Conservation (phyloP, 345 rosid genomes). For the Cochlearia excelsa region DNA sequence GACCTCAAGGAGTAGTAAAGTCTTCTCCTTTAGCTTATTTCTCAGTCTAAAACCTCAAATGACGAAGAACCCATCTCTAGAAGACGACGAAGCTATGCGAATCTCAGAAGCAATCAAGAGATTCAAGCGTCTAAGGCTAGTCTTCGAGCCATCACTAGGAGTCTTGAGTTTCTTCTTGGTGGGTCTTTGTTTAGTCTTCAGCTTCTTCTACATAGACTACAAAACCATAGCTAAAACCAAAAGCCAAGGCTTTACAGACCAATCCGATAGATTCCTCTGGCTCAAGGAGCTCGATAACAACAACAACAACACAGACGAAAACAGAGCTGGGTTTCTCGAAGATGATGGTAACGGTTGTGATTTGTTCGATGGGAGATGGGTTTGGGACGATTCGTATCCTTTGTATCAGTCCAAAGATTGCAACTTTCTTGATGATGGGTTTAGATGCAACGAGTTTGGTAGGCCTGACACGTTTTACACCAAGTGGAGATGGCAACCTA, state of each 20-base stretch:
- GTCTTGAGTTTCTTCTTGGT: conserved; percentile 65
- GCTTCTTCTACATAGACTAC: conserved; percentile 74
- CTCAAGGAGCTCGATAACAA: conserved; percentile 42
- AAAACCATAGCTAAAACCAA: conserved; percentile 39
- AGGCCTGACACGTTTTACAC: conserved; percentile 80
- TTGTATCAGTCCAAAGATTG: conserved; percentile 85
- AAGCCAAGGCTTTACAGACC: conserved; percentile 49
- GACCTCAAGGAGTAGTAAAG: conserved; percentile 31
- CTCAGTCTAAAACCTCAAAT: conserved; percentile 26
- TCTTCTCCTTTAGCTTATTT: conserved; percentile 22
- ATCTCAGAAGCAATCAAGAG: conserved; percentile 44
- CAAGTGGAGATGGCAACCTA: conserved; percentile 99
- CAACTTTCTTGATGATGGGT: conserved; percentile 73
- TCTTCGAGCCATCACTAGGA: conserved; percentile 64
- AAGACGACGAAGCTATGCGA: conserved; percentile 44
- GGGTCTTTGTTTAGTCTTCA: conserved; percentile 50
- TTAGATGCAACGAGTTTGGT: conserved; percentile 84
- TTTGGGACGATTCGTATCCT: conserved; percentile 91
- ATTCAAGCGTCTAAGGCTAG: conserved; percentile 58
- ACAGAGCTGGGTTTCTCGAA: conserved; percentile 57
- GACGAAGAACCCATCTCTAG: conserved; percentile 46
- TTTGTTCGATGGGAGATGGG: conserved; percentile 85
- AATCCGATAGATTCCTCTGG: conserved; percentile 61
- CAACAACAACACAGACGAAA: conserved; percentile 6
- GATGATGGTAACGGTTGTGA: conserved; percentile 59